Evolutionary conservation across 2,329 filamentous ascomycete species (phyloP).

Genomic region (Macrophomina pseudophaseolina): DNA sequence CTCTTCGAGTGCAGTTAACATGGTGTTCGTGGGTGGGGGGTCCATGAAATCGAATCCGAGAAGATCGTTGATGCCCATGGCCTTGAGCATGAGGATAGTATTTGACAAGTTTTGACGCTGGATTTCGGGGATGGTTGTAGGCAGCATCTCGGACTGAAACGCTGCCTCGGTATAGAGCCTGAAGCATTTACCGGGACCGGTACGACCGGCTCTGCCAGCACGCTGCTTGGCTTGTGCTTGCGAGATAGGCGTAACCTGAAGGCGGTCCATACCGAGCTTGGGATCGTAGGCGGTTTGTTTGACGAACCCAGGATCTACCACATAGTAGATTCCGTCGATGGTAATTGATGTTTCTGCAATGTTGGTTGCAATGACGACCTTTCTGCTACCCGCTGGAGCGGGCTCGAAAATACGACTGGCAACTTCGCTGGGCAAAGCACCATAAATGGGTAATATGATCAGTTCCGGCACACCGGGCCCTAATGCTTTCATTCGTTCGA

Average conservation of each 20-base stretch:
- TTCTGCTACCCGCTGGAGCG: constrained; percentile 80
- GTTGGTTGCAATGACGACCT: constrained; percentile 97
- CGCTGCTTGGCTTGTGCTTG: constrained; percentile 96
- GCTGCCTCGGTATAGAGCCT: constrained; percentile 93
- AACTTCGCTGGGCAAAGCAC: constrained; percentile 89
- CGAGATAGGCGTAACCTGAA: constrained; percentile 94
- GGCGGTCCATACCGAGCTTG: constrained; percentile 95
- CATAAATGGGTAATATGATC: constrained; percentile 94
- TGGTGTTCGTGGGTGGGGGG: constrained; percentile 94
- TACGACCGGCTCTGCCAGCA: constrained; percentile 89
- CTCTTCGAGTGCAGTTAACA: constrained; percentile 95
- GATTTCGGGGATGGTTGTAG: constrained; percentile 94
- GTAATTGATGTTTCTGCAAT: constrained; percentile 98
- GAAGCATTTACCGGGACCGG: constrained; percentile 95
- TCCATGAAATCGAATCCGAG: constrained; percentile 99
- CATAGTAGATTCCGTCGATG: constrained; percentile 97
- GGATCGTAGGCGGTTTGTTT: constrained; percentile 98
- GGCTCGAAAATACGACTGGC: constrained; percentile 95
- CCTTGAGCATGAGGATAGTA: constrained; percentile 97
- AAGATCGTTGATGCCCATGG: constrained; percentile 98
- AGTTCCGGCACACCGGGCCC: constrained; percentile 90
- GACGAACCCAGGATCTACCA: constrained; percentile 95
- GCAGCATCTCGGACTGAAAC: constrained; percentile 95
- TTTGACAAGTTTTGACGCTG: constrained; percentile 90
- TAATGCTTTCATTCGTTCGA: constrained; percentile 93